Base-by-base conservation (phyloP, 2,329 filamentous ascomycete genomes). In the Fusarium mangiferae region DNA sequence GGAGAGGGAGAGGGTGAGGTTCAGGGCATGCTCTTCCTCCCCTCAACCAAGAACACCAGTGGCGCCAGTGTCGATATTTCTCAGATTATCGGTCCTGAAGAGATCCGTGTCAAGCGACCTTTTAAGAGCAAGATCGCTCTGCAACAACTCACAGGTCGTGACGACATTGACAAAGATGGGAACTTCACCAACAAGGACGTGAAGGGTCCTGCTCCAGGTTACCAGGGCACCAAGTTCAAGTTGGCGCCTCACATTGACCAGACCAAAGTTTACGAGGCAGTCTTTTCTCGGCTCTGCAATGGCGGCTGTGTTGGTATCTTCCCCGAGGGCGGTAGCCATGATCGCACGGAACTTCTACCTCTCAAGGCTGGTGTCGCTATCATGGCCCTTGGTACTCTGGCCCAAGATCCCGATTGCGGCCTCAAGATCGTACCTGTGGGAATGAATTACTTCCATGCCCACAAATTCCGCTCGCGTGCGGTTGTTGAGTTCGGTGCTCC, bases 391-490 rank as follows among this genome's bases (percentile, higher is more conserved):
- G 96, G 96, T 44, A 93, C 96, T 2, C 87, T 98, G 58, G 94
- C 94, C 10, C 92, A 94, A 64, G 91, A 95, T 70, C 95, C 95
- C 6, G 88, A 96, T 73, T 98, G 94, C 80, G 94, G 94, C 36
- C 86, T 99, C 70, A 97, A 95, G 83, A 98, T 99, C 77, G 94
- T 99, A 30, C 96, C 96, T 7, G 95, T 96, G 58, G 96, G 96
- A 78, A 98, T 99, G 96, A 99, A 99, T 83, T 99, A 99, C 84
- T 99, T 99, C 84, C 96, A 98, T 83, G 94, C 96, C 1, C 96
- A 99, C 87, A 99, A 98, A 82, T 99, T 99, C 84, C 93, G 96
- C 51, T 98, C 96, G 73, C 90, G 96, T 80, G 96, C 96, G 41
- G 96, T 99, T 9, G 92, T 98, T 68, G 96, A 99, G 80, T 99